A percentile compares a stretch with the other conserved stretches of the same genome.
These are phyloP conservation scores for Angomonas ambiguus DNA, from an alignment of 208 protist species.

Conservation along the genomic window DNA sequence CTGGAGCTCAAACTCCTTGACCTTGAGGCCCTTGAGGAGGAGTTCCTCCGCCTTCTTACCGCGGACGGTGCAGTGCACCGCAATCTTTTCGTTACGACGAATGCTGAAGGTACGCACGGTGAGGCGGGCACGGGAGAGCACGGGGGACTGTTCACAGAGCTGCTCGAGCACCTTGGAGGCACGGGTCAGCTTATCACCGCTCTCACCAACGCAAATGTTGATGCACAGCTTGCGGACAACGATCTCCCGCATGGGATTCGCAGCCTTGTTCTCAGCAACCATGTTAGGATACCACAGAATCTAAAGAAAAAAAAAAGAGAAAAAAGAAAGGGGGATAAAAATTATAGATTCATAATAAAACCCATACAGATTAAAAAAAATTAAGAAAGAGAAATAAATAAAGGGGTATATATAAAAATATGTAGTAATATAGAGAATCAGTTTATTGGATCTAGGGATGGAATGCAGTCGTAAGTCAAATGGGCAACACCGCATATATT, in stretches of 20 bases:
- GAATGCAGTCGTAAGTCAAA: conserved; percentile 9
- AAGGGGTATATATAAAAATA: neutral
- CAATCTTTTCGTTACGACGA: conserved; percentile 99
- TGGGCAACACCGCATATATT: conserved; percentile 12
- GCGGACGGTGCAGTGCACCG: conserved; percentile 98
- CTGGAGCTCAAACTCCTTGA: conserved; percentile 99
- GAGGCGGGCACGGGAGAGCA: conserved; percentile 96
- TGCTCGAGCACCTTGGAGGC: conserved; percentile 99
- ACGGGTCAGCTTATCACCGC: conserved; percentile 97
- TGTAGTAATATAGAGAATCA: neutral
- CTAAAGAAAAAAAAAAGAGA: conserved; percentile 2
- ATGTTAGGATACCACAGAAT: neutral
- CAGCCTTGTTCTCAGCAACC: conserved; percentile 69
- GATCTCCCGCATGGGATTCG: conserved; percentile 97
- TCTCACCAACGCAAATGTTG: conserved; percentile 99
- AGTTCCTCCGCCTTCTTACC: conserved; percentile 99
- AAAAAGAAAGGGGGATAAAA: neutral
- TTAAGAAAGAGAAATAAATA: neutral
- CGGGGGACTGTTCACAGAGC: conserved; percentile 98
- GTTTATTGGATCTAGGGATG: neutral
- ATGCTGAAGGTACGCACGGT: conserved; percentile 99
- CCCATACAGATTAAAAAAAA: neutral
- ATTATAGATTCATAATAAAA: neutral
- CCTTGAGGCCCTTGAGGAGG: conserved; percentile 97
- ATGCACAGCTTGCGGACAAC: conserved; percentile 98